Conservation (phyloP, 2,329 filamentous ascomycete species). For the Reticulascus tulasneorum region DNA sequence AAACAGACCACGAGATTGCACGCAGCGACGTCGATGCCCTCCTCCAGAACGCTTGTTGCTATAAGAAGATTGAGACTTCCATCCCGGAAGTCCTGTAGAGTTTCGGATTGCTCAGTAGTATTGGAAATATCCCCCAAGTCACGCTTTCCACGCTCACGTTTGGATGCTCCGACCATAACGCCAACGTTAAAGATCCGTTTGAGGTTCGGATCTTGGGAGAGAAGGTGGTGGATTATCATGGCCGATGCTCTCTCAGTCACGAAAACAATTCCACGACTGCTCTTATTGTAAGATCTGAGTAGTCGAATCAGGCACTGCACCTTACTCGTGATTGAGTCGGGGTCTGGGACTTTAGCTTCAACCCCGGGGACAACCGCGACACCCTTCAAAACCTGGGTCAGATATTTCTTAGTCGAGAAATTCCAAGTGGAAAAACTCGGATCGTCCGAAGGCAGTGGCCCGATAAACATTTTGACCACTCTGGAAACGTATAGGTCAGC, state of each 20-base stretch:
- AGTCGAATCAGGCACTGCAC: no score
- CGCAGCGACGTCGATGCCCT: constrained; percentile 64
- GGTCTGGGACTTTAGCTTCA: no score
- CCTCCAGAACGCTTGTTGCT: constrained; percentile 61
- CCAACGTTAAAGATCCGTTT: constrained; percentile 44
- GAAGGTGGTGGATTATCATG: constrained; percentile 53
- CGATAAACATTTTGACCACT: no score
- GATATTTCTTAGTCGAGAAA: no score
- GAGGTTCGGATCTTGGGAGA: constrained; percentile 48
- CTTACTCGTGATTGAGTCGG: no score
- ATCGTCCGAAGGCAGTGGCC: no score
- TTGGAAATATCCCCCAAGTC: constrained; percentile 37
- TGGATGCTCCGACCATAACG: constrained; percentile 52
- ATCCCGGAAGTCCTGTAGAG: constrained; percentile 45
- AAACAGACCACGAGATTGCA: constrained; percentile 61
- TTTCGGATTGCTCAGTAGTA: constrained; percentile 25
- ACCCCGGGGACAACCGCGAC: no score
- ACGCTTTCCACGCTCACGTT: constrained; percentile 26
- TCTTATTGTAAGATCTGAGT: no score
- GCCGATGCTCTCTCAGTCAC: constrained; percentile 60
- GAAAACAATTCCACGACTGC: constrained; percentile 61
- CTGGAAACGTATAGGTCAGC: no score
- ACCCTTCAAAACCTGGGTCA: no score
- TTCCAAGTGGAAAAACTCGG: no score
- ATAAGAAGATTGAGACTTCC: constrained; percentile 55